These are phyloP conservation scores for Plasmopara viticola DNA, from an alignment of 352 stramenopile species.

Conservation along the genomic window DNA sequence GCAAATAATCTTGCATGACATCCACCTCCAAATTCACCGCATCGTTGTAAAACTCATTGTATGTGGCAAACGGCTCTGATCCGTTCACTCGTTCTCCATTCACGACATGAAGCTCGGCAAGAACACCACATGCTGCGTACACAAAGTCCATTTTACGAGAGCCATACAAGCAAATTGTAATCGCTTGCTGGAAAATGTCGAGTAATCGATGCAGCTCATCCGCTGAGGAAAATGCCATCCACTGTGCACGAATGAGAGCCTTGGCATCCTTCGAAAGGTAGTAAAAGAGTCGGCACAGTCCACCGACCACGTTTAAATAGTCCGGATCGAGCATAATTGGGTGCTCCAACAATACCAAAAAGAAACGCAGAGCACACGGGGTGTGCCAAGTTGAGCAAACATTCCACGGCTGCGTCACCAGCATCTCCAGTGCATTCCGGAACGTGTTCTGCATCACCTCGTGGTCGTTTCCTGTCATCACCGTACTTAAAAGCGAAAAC, in stretches of 20 bases:
- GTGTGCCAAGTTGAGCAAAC: constrained; percentile 62
- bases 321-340: constrained; percentile 71
- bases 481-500: constrained; percentile 37
- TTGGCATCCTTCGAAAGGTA: constrained; percentile 49
- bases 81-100: constrained; percentile 32
- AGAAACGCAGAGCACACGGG: constrained; percentile 42
- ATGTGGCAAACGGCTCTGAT: constrained; percentile 41
- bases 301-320: constrained; percentile 64
- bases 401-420: constrained; percentile 73
- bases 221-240: constrained; percentile 40
- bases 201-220: constrained; percentile 63
- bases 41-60: constrained; percentile 80
- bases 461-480: constrained; percentile 30
- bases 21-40: constrained; percentile 79
- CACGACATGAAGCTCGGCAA: constrained; percentile 63
- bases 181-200: constrained; percentile 67
- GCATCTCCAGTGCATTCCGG: constrained; percentile 54
- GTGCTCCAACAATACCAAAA: constrained; percentile 70
- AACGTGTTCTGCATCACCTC: constrained; percentile 65
- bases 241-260: constrained; percentile 43
- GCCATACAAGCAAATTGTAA: constrained; percentile 70
- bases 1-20: constrained; percentile 67
- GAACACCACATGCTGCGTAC: constrained; percentile 58
- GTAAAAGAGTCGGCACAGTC: constrained; percentile 64
- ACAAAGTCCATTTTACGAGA: constrained; percentile 69